Percentiles rank a stretch among this genome's conserved stretches.
phyloP scores from a whole-genome alignment of 2,329 filamentous ascomycete species.

The Curvularia lunata region DNA sequence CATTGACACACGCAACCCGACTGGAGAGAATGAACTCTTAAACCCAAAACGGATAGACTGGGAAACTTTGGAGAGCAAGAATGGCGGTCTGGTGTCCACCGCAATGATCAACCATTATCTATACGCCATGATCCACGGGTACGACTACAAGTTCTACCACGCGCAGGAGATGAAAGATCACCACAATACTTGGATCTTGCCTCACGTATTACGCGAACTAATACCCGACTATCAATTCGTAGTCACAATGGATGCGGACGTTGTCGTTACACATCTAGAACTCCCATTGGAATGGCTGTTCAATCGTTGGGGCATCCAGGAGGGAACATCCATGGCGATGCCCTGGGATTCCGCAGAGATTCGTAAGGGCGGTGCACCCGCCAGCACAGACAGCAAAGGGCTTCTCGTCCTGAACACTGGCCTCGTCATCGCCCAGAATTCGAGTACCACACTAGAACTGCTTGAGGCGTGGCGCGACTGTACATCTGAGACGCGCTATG shows the following conservation, averaged over 20 bases:
- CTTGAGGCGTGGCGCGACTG: conserved; percentile 43
- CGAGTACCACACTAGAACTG: conserved; percentile 31
- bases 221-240: conserved; percentile 53
- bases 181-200: conserved; percentile 54
- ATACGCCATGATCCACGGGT: conserved; percentile 52
- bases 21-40: conserved; percentile 29
- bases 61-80: conserved; percentile 25
- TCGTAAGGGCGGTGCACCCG: conserved; percentile 9
- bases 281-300: conserved; percentile 58
- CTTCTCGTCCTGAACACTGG: conserved; percentile 49
- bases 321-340: conserved; percentile 51
- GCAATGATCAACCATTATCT: conserved; percentile 26
- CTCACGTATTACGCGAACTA: conserved; percentile 49
- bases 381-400: conserved; percentile 48
- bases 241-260: conserved; percentile 56
- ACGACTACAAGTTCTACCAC: conserved; percentile 55
- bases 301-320: conserved; percentile 55
- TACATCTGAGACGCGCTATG: conserved; percentile 34
- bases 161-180: conserved; percentile 46
- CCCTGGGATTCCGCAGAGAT: conserved; percentile 44
- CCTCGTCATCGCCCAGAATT: conserved; percentile 49
- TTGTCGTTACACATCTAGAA: conserved; percentile 51
- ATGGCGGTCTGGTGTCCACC: conserved; percentile 36
- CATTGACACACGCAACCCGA: conserved; percentile 38
- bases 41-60: conserved; percentile 32